These are phyloP conservation scores for Colletotrichum limetticola DNA, from an alignment of 2,329 filamentous ascomycete species.

Conservation along the genomic window DNA sequence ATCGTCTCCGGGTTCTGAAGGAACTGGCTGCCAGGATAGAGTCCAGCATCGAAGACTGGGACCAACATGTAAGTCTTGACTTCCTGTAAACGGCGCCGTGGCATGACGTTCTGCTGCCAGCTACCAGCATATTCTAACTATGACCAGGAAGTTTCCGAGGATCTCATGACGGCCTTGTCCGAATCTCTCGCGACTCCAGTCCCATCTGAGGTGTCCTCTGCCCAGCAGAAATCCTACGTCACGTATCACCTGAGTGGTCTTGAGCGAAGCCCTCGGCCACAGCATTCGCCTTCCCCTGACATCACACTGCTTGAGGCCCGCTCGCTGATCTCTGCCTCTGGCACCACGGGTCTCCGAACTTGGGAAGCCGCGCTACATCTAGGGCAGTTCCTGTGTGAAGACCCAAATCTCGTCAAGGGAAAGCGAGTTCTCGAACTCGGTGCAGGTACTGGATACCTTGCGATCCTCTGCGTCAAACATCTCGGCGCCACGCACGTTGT, in stretches of 20 bases:
- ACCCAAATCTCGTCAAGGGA: conserved; percentile 55
- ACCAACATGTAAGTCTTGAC: conserved; percentile 79
- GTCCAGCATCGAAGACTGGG: conserved; percentile 79
- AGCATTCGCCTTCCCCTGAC: conserved; percentile 11
- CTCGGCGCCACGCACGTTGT: conserved; percentile 69
- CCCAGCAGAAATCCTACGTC: conserved; percentile 79
- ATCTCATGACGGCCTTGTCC: conserved; percentile 77
- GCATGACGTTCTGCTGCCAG: conserved; percentile 1
- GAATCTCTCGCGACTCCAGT: conserved; percentile 71
- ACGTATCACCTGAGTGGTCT: conserved; percentile 70
- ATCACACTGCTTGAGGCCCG: conserved; percentile 78
- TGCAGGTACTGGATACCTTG: conserved; percentile 80
- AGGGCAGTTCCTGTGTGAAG: conserved; percentile 72
- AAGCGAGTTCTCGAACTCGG: conserved; percentile 78
- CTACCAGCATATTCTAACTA: background rate
- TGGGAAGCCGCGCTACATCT: conserved; percentile 85
- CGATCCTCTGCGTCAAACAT: conserved; percentile 77
- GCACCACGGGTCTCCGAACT: conserved; percentile 81
- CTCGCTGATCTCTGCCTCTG: conserved; percentile 74
- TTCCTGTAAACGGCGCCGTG: background rate
- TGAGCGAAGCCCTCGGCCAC: conserved; percentile 12
- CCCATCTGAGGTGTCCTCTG: conserved; percentile 72
- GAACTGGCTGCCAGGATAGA: conserved; percentile 77
- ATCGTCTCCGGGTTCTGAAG: conserved; percentile 80
- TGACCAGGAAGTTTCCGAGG: conserved; percentile 82